Base-by-base conservation (phyloP, 2,329 filamentous ascomycete genomes). In the Cryphonectria japonica region DNA sequence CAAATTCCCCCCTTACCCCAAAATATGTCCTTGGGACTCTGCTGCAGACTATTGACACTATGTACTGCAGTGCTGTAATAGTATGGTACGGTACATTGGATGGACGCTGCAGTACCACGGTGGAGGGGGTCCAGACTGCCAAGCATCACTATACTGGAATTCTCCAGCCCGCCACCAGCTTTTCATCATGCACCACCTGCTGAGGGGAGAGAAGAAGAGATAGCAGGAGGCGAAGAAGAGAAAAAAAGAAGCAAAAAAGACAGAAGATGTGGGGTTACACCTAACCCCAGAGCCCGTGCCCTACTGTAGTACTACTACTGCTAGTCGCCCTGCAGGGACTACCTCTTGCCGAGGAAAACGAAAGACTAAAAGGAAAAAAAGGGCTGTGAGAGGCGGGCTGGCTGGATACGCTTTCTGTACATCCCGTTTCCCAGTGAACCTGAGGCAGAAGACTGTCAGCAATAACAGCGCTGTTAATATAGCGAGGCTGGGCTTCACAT, bases 381-480 rank as follows among this genome's bases (percentile, higher is more conserved):
- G 19, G 46, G 22, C 46, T 50, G 3, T 22, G 43, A 22, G 43
- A 46, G 52, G 52, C 52, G 29, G 34, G 19, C 32, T 26, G 16
- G 19, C 59, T 39, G 65, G 37, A 61, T 46, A 67, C 66, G 54
- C 50, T 61, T 61, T 37, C 22, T n/a, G 22, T 34, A 29, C 66
- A 32, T 22, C 39, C 52, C 32, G 52, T 60, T 67, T 43, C 64
- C 43, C 46, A 46, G 64, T 66, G 64, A 50, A 66, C 46, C 32
- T 37, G 29, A 39, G 29, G 46, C 22, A 54, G 39, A 46, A 61
- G 7, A 57, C 4, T 29, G 52, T 29, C 13, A 34, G 54, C 6
- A 59, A 59, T 59, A 59, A 59, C 54, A 59, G 34, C 26, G 34
- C 22, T 61, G 59, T 2, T 50, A 50, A 50, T 61, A 61, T 61